These are phyloP conservation scores for Monosporascus sp. DNA, from an alignment of 2,329 filamentous ascomycete genomes.

Conservation along the genomic window DNA sequence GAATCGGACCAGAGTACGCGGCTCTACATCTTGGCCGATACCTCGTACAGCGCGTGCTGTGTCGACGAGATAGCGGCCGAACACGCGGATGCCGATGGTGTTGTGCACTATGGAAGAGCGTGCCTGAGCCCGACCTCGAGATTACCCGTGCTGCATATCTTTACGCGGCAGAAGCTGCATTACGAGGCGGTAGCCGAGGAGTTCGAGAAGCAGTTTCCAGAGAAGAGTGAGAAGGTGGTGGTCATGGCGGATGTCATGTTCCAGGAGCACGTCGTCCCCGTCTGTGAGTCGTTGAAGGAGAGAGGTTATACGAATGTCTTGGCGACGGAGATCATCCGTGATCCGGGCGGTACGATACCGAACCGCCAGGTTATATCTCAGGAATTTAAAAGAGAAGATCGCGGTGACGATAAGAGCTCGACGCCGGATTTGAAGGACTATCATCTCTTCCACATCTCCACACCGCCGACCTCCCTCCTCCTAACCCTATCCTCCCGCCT, in stretches of 20 bases:
- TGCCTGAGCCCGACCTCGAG: constrained; percentile 87
- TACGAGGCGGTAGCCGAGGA: constrained; percentile 50
- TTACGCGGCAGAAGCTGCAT: constrained; percentile 68
- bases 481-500: constrained; percentile 83
- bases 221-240: constrained; percentile 59
- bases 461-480: constrained; percentile 75
- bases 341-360: constrained; percentile 75
- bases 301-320: constrained; percentile 67
- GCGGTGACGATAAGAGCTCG: constrained; percentile 28
- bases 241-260: constrained; percentile 90
- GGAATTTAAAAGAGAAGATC: constrained; percentile 18
- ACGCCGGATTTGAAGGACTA: constrained; percentile 53
- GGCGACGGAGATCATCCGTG: constrained; percentile 66
- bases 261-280: constrained; percentile 60
- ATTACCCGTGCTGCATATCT: constrained; percentile 85
- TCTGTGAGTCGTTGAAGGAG: constrained; percentile 50
- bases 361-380: constrained; percentile 62
- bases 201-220: constrained; percentile 65
- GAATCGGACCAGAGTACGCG: constrained; percentile 18
- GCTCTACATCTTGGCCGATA: constrained; percentile 87
- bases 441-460: constrained; percentile 78
- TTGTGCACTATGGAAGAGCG: constrained; percentile 89
- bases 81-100: constrained; percentile 82
- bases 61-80: constrained; percentile 96
- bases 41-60: constrained; percentile 94